A percentile compares a stretch with the other conserved stretches of the same genome.
phyloP scores from a whole-genome alignment of 164 flowering plant species.

The Pachysandra terminalis region DNA sequence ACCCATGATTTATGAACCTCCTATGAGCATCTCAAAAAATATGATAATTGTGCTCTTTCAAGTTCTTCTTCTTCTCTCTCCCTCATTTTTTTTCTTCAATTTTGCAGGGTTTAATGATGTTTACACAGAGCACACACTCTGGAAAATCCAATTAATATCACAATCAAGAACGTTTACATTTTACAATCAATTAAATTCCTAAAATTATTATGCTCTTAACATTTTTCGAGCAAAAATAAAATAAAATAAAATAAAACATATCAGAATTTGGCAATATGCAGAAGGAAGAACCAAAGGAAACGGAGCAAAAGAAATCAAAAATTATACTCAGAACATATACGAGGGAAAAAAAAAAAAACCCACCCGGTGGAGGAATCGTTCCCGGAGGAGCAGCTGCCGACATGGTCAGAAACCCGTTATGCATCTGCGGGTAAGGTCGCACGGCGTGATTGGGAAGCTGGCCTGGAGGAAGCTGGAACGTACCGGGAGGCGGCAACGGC shows the following conservation, averaged over 20 bases:
- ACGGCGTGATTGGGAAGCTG: constrained; percentile 33
- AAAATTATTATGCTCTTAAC: background rate
- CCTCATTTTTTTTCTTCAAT: background rate
- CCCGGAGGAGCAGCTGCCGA: constrained; percentile 44
- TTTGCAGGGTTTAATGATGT: background rate
- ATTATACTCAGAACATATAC: background rate
- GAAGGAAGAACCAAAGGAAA: background rate
- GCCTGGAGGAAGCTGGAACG: constrained; percentile 36
- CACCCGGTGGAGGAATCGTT: constrained; percentile 71
- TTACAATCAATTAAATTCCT: background rate
- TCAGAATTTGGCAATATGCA: background rate
- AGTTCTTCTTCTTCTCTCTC: too few relatives aligned
- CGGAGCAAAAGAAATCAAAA: background rate
- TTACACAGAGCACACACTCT: background rate
- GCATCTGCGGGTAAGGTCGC: constrained; percentile 46
- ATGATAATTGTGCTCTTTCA: background rate
- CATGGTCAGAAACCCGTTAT: constrained; percentile 54
- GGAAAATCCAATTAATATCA: background rate
- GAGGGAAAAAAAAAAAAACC: constrained; percentile 34
- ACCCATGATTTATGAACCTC: background rate
- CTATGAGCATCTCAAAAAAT: background rate
- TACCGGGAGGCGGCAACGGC: constrained; percentile 17
- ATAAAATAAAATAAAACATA: background rate
- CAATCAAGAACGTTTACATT: background rate
- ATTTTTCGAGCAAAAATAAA: too few relatives aligned